phyloP scores from a whole-genome alignment of 2,329 filamentous ascomycete species.

The Penicillium palitans region DNA sequence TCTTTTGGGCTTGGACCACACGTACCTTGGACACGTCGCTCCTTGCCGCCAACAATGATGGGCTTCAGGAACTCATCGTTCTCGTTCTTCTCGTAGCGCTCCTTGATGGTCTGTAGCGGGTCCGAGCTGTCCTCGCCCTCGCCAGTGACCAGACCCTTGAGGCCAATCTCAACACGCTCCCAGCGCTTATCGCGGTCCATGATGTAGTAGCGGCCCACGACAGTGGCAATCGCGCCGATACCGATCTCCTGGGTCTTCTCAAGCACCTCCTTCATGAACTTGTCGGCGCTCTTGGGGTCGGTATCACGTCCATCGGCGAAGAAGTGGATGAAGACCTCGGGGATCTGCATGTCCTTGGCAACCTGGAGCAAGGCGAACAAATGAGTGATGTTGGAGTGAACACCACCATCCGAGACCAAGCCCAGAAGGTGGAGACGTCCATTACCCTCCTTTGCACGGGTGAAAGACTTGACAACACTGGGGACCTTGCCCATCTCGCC shows the following conservation, averaged over 20 bases:
- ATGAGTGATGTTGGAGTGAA: conserved; percentile 94
- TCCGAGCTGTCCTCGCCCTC: conserved; percentile 85
- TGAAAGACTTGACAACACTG: conserved; percentile 75
- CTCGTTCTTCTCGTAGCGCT: conserved; percentile 82
- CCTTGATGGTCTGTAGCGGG: conserved; percentile 81
- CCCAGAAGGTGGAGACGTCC: conserved; percentile 90
- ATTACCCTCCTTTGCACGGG: conserved; percentile 79
- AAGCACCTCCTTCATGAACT: conserved; percentile 83
- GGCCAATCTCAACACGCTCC: conserved; percentile 86
- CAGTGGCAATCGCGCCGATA: conserved; percentile 81
- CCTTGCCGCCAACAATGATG: conserved; percentile 87
- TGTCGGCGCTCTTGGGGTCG: conserved; percentile 88
- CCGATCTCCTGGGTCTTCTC: conserved; percentile 80
- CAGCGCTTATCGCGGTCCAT: conserved; percentile 99
- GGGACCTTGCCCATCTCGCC: conserved; percentile 73
- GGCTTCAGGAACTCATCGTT: conserved; percentile 98
- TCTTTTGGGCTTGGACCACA: neutral
- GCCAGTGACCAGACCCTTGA: conserved; percentile 81
- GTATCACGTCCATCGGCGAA: conserved; percentile 98
- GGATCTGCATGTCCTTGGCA: conserved; percentile 82
- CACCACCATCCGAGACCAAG: conserved; percentile 91
- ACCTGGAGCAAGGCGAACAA: conserved; percentile 83
- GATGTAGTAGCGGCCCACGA: conserved; percentile 95
- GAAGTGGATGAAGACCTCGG: conserved; percentile 97
- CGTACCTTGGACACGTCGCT: conserved; percentile 79